phyloP scores from a whole-genome alignment of 176 grass and related monocot genomes.

The Ensete glaucum region DNA sequence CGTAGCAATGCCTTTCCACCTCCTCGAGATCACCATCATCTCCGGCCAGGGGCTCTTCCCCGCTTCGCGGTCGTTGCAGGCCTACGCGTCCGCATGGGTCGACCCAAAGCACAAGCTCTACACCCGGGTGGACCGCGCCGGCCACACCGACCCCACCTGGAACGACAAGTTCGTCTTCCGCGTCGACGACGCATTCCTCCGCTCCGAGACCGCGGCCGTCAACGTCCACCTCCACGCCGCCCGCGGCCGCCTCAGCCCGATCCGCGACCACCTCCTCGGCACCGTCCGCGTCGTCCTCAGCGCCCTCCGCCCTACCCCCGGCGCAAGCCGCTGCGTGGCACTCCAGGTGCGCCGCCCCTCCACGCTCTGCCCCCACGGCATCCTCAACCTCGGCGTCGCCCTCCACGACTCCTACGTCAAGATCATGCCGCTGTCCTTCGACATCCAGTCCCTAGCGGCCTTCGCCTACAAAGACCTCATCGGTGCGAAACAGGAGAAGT shows the following conservation, averaged over 20 bases:
- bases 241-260: background rate
- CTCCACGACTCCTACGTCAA: slow-evolving; percentile 26
- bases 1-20: slow-evolving; percentile 9
- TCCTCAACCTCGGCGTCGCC: slow-evolving; percentile 56
- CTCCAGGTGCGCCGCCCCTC: slow-evolving; percentile 52
- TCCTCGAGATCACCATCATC: slow-evolving; percentile 70
- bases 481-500: background rate
- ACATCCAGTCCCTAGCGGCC: slow-evolving; percentile 22
- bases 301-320: slow-evolving; percentile 15
- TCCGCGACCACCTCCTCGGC: slow-evolving; percentile 38
- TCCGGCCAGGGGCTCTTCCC: slow-evolving; percentile 71
- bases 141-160: slow-evolving; percentile 56
- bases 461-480: slow-evolving; percentile 50
- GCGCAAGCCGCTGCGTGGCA: slow-evolving; percentile 32
- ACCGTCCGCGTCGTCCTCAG: slow-evolving; percentile 44
- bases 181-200: slow-evolving; percentile 43
- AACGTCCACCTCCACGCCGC: slow-evolving; percentile 36
- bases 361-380: slow-evolving; percentile 56
- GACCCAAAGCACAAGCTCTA: slow-evolving; percentile 37
- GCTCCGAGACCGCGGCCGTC: slow-evolving; percentile 55
- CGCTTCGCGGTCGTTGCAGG: slow-evolving; percentile 17
- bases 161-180: slow-evolving; percentile 84
- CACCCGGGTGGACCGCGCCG: slow-evolving; percentile 36
- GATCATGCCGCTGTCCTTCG: slow-evolving; percentile 17
- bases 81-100: slow-evolving; percentile 59